phyloP scores from a whole-genome alignment of 805 yeast species.

The Wickerhamiella azymoides region DNA sequence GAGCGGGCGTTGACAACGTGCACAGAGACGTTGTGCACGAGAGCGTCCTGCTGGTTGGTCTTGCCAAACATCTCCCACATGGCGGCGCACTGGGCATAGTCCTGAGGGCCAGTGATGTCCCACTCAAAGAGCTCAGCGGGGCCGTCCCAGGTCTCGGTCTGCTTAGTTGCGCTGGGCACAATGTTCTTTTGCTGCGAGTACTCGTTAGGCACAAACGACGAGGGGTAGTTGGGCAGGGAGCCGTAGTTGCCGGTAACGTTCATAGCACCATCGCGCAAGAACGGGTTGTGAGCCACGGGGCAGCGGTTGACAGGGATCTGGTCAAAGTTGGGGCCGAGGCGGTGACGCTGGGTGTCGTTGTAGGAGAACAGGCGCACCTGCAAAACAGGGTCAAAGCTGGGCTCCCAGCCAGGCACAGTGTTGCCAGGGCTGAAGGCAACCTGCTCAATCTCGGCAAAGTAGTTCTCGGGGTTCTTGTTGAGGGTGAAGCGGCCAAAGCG shows the following conservation, averaged over 20 bases:
- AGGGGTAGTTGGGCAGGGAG: slow-evolving; percentile 37
- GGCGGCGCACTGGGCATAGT: slow-evolving; percentile 62
- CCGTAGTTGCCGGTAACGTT: slow-evolving; percentile 35
- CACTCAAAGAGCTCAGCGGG: slow-evolving; percentile 80
- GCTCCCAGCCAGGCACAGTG: slow-evolving; percentile 61
- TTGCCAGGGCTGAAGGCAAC: slow-evolving; percentile 61
- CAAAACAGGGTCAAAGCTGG: slow-evolving; percentile 65
- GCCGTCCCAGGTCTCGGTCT: slow-evolving; percentile 72
- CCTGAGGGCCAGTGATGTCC: slow-evolving; percentile 54
- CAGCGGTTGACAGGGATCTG: slow-evolving; percentile 54
- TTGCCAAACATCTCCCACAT: slow-evolving; percentile 68
- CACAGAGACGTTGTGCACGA: slow-evolving; percentile 71
- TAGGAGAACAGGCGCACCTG: slow-evolving; percentile 66
- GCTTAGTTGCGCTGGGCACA: slow-evolving; percentile 17
- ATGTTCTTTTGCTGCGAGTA: slow-evolving; percentile 19
- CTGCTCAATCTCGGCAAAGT: slow-evolving; percentile 38
- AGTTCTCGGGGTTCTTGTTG: slow-evolving; percentile 43
- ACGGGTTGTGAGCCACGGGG: slow-evolving; percentile 35
- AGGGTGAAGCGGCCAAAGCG: slow-evolving; percentile 41
- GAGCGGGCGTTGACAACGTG: slow-evolving; percentile 59
- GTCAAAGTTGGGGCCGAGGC: slow-evolving; percentile 55
- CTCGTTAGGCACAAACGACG: slow-evolving; percentile 27
- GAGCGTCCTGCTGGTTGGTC: slow-evolving; percentile 70
- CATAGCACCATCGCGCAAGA: slow-evolving; percentile 52
- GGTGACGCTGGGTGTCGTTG: slow-evolving; percentile 64